These are phyloP conservation scores for Aureobasidium sp. DNA, from an alignment of 2,329 filamentous ascomycete genomes.

Conservation along the genomic window DNA sequence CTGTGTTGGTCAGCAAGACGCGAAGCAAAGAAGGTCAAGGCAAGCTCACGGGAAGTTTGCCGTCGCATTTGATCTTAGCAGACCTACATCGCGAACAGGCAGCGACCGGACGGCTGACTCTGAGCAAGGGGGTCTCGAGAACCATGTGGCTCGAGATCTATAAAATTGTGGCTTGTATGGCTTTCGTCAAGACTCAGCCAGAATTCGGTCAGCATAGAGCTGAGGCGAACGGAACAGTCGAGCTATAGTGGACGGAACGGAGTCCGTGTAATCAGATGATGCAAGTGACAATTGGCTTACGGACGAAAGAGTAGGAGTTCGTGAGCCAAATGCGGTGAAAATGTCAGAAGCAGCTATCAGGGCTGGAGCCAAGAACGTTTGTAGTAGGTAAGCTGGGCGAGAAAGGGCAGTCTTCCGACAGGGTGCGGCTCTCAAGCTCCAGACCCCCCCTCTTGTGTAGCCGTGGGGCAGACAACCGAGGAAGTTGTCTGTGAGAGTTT, in stretches of 20 bases:
- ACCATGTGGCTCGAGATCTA: slow-evolving; percentile 32
- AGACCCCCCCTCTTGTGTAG: neutral
- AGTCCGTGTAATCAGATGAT: neutral
- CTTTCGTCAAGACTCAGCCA: neutral
- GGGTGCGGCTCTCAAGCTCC: neutral
- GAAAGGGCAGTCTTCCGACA: neutral
- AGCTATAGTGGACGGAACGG: neutral
- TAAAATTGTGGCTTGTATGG: slow-evolving; percentile 6
- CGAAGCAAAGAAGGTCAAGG: neutral
- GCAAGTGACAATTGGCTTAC: neutral
- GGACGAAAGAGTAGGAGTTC: neutral
- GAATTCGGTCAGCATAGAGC: too few relatives aligned
- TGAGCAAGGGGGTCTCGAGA: slow-evolving; percentile 53
- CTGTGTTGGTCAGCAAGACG: slow-evolving; percentile 9
- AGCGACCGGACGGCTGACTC: slow-evolving; percentile 71
- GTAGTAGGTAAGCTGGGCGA: neutral
- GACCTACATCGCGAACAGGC: slow-evolving; percentile 77
- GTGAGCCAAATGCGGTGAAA: neutral
- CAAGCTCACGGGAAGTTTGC: slow-evolving; percentile 62
- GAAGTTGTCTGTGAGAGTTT: neutral
- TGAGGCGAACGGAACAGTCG: neutral
- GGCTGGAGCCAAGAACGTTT: neutral
- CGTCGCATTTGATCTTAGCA: slow-evolving; percentile 97
- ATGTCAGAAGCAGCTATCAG: neutral
- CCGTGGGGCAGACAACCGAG: neutral